Base-by-base conservation (phyloP, 495 filamentous ascomycete species). In the Margaritispora aquatica region DNA sequence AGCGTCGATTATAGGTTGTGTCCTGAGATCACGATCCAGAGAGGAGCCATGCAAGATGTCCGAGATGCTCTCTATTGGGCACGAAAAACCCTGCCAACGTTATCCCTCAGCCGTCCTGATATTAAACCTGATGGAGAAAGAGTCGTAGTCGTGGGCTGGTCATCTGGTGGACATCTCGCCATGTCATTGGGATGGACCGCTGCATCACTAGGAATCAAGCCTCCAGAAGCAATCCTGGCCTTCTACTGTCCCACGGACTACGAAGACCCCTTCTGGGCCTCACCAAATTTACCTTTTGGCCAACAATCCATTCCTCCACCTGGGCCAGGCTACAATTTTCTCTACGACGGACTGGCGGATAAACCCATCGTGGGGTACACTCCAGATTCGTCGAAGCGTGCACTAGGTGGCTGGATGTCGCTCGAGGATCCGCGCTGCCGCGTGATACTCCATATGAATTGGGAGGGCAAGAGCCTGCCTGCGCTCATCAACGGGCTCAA, bases 1-100 rank as follows among this genome's bases (percentile, higher is more conserved):
- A 58, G 56, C 46, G 38, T 58, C 26, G 56, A 58, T 19, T 58
- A 58, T 41, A 21, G 56, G 10, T 31, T 58, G 19, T 58, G 56
- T 51, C 56, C 56, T 23, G 56, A 47, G 22, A 47, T 51, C 2
- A 52, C 7, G 19, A 2, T 57, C 2, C 7, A 13, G 2, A 47
- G 51, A 5, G 56, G 46, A 19, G 17, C 56, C 36, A 51, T 58
- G 1, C 1, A 13, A 3, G 56, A 58, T 19, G 56, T 26, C 7
- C 9, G 22, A 4, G 56, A 58, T 58, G 24, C 56, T 38, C n/a
- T 3, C 19, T 13, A 51, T 21, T 58, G 56, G 56, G 36, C 19
- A 2, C 5, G 10, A 21, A 15, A 29, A 2, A 2, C 2, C 4
- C 36, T 58, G 15, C 26, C 56, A 3, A 5, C 1, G 9, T 10